Conservation (phyloP, 2,329 filamentous ascomycete genomes). For the Dendrostoma leiphaemia region DNA sequence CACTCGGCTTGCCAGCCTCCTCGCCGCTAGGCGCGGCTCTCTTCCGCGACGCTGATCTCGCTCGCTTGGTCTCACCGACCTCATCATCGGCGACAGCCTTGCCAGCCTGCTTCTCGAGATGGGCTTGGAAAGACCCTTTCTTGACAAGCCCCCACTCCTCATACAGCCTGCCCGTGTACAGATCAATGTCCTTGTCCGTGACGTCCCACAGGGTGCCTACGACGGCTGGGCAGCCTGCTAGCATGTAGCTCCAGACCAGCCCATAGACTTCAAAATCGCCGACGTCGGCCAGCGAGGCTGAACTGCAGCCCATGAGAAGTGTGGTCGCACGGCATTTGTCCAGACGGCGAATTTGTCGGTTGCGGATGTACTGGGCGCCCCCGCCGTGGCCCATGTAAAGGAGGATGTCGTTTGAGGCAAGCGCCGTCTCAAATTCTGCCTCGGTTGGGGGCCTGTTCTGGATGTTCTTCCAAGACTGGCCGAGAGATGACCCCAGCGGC, state of each 20-base stretch:
- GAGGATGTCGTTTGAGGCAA: slow-evolving; percentile 68
- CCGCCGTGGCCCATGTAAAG: slow-evolving; percentile 97
- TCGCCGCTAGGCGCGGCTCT: slow-evolving; percentile 15
- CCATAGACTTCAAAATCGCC: slow-evolving; percentile 91
- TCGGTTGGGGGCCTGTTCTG: slow-evolving; percentile 71
- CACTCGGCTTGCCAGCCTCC: slow-evolving; percentile 28
- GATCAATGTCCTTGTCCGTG: slow-evolving; percentile 95
- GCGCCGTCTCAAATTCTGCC: slow-evolving; percentile 67
- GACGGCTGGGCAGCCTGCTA: slow-evolving; percentile 81
- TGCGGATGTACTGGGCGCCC: slow-evolving; percentile 89
- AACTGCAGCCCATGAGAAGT: slow-evolving; percentile 93
- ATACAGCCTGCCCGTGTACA: slow-evolving; percentile 76
- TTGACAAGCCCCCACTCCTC: slow-evolving; percentile 80
- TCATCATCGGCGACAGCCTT: slow-evolving; percentile 21
- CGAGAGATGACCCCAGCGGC: slow-evolving; percentile 59
- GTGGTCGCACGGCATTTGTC: slow-evolving; percentile 72
- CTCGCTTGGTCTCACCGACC: slow-evolving; percentile 13
- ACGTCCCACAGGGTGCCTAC: slow-evolving; percentile 97
- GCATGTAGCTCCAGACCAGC: slow-evolving; percentile 87
- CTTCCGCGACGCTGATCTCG: slow-evolving; percentile 20
- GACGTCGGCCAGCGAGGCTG: slow-evolving; percentile 73
- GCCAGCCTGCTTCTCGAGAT: slow-evolving; percentile 31
- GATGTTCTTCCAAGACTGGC: slow-evolving; percentile 69
- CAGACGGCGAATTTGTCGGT: slow-evolving; percentile 76
- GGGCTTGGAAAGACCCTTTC: slow-evolving; percentile 38